Base-by-base conservation (phyloP, 2,329 filamentous ascomycete species). In the Colletotrichum higginsianum region DNA sequence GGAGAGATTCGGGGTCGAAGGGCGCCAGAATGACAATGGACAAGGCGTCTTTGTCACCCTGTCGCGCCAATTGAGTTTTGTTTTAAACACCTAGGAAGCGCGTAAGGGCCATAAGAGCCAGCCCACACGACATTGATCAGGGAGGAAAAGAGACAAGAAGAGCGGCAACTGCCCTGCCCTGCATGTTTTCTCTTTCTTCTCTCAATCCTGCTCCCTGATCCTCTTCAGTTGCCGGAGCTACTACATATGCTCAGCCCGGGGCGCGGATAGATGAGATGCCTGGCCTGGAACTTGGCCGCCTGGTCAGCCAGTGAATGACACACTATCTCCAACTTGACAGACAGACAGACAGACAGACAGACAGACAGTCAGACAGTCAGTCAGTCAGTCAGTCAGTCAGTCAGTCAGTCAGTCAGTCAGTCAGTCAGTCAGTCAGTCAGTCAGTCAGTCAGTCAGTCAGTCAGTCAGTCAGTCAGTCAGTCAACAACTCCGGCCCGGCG, bases 31-130 rank as follows among this genome's bases (percentile, higher is more conserved):
- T 44, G 61, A 42, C 60, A 62, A 40, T 46, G 12, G 30, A 18
- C 30, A 61, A 8, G 60, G 60, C 47, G 60, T 53, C 15, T 11
- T 62, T 62, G 60, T 62, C 60, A 49, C 57, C 57, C 57, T 61
- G 57, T 23, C 57, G 26, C 40, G 21, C 40, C 8, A 18, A 46
- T 12, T 9, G 44, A 49, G 57, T 4, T 26, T 47, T 18, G 57
- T 18, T 21, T 49, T 47, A 49, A 61, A 47, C 4, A 5, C 42
- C 18, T 30, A 23, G 1, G 30, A 26, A 4, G 5, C 30, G 5
- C 30, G 9, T 30, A 30, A 8, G 30, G 9, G 30, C 8, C 30
- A 30, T 30, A 52, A 16, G 26, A 50, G 30, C 60, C 35, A 26
- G 26, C 58, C 23, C 23, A 47, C 16, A 61, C 15, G 23, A 47